Conservation (phyloP, 352 stramenopile genomes). For the Phytophthora multivora region DNA sequence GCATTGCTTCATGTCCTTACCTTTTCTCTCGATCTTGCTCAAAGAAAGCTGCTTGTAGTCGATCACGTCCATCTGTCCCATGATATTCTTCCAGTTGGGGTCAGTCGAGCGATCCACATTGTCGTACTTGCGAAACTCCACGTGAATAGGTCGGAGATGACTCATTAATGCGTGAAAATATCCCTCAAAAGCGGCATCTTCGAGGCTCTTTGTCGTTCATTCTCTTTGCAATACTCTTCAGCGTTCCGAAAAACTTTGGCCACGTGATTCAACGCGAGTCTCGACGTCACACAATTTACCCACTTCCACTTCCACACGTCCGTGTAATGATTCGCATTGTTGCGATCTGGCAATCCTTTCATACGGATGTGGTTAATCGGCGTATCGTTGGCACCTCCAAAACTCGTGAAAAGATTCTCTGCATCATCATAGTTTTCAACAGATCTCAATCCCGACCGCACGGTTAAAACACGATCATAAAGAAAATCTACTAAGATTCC, state of each 20-base stretch:
- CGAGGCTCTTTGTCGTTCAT: conserved; percentile 8
- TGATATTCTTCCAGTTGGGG: no score
- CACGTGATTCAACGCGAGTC: background rate
- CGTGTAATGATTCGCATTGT: no score
- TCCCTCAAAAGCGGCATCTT: conserved; percentile 2
- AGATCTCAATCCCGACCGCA: no score
- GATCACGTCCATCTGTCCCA: no score
- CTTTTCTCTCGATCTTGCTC: background rate
- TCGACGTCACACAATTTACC: background rate
- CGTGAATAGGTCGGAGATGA: background rate
- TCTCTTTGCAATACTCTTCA: no score
- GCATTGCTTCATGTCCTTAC: background rate
- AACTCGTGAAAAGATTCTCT: no score
- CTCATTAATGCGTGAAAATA: conserved; percentile 6
- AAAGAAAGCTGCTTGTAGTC: no score
- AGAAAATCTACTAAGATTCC: no score
- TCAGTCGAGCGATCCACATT: background rate
- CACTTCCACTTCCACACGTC: background rate
- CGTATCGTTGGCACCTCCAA: no score
- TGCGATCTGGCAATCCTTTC: background rate
- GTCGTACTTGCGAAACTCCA: conserved; percentile 2
- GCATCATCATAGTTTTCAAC: no score
- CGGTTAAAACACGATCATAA: no score
- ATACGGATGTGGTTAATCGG: background rate
- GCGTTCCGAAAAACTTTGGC: background rate